A percentile compares a stretch with the other conserved stretches of the same genome.
These are phyloP conservation scores for Flagelloscypha sp. DNA, from an alignment of 768 basidiomycete species.

Conservation along the genomic window DNA sequence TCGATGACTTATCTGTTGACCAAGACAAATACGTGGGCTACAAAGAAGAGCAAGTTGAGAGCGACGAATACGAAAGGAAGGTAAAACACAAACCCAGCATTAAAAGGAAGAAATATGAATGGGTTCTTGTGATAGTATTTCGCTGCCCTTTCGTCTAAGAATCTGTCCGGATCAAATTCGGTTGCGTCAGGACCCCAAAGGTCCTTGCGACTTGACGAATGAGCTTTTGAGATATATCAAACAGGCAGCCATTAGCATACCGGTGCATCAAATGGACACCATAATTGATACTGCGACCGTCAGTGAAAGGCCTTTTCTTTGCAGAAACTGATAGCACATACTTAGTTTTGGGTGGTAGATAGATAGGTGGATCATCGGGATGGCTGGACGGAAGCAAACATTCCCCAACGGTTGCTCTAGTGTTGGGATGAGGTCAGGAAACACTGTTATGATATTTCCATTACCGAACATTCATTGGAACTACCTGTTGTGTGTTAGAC, in stretches of 20 bases:
- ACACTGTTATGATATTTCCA: too few species aligned
- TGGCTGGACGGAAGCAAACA: constrained; percentile 31
- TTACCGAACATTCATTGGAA: constrained; percentile 44
- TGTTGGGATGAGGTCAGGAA: neutral
- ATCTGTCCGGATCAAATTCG: constrained; percentile 65
- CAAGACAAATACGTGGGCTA: too few species aligned
- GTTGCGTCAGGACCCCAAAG: constrained; percentile 68
- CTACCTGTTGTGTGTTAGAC: constrained; percentile 22
- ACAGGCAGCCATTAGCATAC: too few species aligned
- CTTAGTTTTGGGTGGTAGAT: constrained; percentile 34
- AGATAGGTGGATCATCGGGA: constrained; percentile 28
- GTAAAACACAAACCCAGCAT: constrained; percentile 8
- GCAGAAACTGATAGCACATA: constrained; percentile 14
- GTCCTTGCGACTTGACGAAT: too few species aligned
- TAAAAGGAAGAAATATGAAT: constrained; percentile 58
- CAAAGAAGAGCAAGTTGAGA: too few species aligned
- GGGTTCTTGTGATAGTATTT: constrained; percentile 56
- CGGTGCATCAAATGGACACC: constrained; percentile 61
- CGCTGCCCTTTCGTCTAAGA: constrained; percentile 54
- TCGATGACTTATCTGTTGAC: too few species aligned
- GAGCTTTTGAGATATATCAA: too few species aligned
- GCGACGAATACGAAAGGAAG: too few species aligned
- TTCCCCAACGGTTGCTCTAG: too few species aligned
- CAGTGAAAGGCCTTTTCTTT: neutral
- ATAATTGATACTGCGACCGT: constrained; percentile 31